phyloP scores from a whole-genome alignment of 805 yeast genomes.

The Kregervanrija delftensis region DNA sequence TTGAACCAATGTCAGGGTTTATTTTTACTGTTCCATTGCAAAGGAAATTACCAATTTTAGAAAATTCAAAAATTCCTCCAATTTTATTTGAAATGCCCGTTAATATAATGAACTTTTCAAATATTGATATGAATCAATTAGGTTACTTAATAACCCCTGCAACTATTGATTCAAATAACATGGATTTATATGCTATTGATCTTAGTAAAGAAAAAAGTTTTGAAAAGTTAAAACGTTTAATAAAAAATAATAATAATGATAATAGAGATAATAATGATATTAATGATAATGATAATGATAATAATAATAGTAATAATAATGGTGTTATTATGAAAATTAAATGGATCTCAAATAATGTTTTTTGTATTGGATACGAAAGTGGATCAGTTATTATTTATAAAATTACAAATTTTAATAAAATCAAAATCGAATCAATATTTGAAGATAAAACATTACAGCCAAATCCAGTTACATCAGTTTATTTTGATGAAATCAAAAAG shows the following conservation, averaged over 20 bases:
- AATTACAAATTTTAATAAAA: constrained; percentile 12
- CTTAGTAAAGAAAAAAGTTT: neutral
- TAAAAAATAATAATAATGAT: constrained; percentile 7
- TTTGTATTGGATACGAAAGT: constrained; percentile 64
- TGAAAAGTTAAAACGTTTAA: constrained; percentile 23
- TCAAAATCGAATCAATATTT: constrained; percentile 13
- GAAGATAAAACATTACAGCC: constrained; percentile 37
- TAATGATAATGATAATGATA: constrained; percentile 8
- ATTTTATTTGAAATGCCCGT: constrained; percentile 50
- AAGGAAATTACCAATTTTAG: constrained; percentile 7
- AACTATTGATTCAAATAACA: constrained; percentile 51
- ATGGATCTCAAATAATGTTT: constrained; percentile 28
- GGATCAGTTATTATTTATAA: constrained; percentile 45
- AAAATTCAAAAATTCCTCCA: constrained; percentile 1
- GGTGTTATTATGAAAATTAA: constrained; percentile 64
- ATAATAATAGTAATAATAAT: constrained; percentile 14
- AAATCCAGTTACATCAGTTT: constrained; percentile 46
- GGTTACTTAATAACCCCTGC: constrained; percentile 48
- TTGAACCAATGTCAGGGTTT: constrained; percentile 3
- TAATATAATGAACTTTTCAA: constrained; percentile 67
- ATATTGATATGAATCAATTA: constrained; percentile 36
- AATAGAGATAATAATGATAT: constrained; percentile 4
- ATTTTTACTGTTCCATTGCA: constrained; percentile 10
- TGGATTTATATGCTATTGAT: constrained; percentile 51
- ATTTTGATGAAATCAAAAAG: constrained; percentile 19